A percentile compares a stretch with the other conserved stretches of the same genome.
phyloP scores from a whole-genome alignment of 1,284 basidiomycete genomes.

The Anthracocystis panici-leucophaei region DNA sequence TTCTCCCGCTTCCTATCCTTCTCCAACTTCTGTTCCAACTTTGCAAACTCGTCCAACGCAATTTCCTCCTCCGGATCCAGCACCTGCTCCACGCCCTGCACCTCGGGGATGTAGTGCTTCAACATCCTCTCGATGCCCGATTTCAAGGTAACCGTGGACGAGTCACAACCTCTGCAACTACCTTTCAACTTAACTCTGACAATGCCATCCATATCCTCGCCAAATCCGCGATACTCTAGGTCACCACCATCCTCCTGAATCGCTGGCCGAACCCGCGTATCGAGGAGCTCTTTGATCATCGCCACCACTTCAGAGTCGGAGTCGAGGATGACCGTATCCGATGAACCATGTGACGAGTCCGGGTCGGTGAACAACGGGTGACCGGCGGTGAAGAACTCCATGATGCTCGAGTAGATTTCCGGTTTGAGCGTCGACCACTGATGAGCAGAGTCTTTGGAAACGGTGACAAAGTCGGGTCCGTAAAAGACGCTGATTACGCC shows the following conservation, averaged over 20 bases:
- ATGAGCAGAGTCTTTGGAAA: slow-evolving; percentile 88
- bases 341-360: slow-evolving; percentile 77
- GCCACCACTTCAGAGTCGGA: slow-evolving; percentile 97
- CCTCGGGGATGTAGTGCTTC: slow-evolving; percentile 98
- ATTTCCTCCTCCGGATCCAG: slow-evolving; percentile 90
- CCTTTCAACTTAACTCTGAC: slow-evolving; percentile 90
- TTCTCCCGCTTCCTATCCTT: slow-evolving; percentile 56
- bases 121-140: slow-evolving; percentile 86
- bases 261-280: slow-evolving; percentile 92
- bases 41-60: slow-evolving; percentile 88
- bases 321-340: slow-evolving; percentile 95
- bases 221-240: slow-evolving; percentile 84
- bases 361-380: slow-evolving; percentile 81
- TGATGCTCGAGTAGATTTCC: slow-evolving; percentile 96
- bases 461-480: slow-evolving; percentile 97
- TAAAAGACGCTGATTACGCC: slow-evolving; percentile 91
- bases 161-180: slow-evolving; percentile 92
- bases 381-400: slow-evolving; percentile 96
- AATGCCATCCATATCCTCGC: slow-evolving; percentile 72
- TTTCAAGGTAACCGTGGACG: slow-evolving; percentile 92
- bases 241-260: slow-evolving; percentile 96
- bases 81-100: slow-evolving; percentile 95
- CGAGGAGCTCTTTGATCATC: slow-evolving; percentile 98
- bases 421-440: slow-evolving; percentile 93
- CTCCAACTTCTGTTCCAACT: slow-evolving; percentile 83